Conservation (phyloP, 352 stramenopile genomes). For the Globisporangium nodosum region DNA sequence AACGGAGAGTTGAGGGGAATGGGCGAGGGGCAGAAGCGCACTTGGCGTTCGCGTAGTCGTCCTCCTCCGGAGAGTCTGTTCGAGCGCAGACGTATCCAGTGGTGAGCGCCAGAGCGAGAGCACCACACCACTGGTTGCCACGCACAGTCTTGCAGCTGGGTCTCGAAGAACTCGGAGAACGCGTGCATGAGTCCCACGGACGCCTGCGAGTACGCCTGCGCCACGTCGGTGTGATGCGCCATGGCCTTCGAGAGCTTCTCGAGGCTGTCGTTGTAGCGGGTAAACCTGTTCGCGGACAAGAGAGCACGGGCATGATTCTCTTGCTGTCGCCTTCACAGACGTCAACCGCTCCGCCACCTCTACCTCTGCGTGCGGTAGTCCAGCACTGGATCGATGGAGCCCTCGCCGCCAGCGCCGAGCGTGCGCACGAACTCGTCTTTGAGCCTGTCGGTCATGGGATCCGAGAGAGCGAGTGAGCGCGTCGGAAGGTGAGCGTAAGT, state of each 20-base stretch:
- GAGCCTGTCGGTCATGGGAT: conserved; percentile 24
- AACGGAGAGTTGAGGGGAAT: neutral
- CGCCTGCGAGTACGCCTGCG: conserved; percentile 38
- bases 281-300: conserved; percentile 26
- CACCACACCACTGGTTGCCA: neutral
- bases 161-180: conserved; percentile 59
- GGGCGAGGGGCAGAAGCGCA: neutral
- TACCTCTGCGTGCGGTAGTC: conserved; percentile 61
- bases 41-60: conserved; percentile 19
- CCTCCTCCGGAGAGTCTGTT: conserved; percentile 16
- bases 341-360: neutral
- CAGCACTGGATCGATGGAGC: conserved; percentile 55
- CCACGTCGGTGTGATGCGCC: conserved; percentile 33
- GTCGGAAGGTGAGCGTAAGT: neutral
- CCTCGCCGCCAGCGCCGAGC: conserved; percentile 42
- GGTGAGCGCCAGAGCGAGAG: neutral
- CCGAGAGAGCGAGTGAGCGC: conserved; percentile 1
- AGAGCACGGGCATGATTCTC: neutral
- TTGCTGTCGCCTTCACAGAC: neutral
- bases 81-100: neutral
- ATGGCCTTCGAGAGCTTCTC: conserved; percentile 53
- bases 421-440: conserved; percentile 70
- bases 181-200: conserved; percentile 42
- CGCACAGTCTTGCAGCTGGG: conserved; percentile 37
- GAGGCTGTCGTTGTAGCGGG: conserved; percentile 52